Conservation (phyloP, 352 stramenopile species). For the Phytophthora pisi region DNA sequence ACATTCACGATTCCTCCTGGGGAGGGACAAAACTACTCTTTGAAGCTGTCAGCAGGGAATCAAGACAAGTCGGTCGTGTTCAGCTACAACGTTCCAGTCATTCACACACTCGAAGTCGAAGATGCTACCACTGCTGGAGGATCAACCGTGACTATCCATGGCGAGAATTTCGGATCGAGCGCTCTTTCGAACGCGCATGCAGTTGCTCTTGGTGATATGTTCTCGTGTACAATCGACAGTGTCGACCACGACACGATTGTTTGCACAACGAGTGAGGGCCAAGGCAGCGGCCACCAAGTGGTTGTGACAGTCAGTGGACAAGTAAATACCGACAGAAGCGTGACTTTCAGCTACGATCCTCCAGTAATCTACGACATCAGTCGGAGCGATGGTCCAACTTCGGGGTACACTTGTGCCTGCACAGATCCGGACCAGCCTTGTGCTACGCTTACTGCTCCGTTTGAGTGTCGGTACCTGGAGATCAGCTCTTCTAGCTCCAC, state of each 20-base stretch:
- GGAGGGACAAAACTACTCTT: slow-evolving; percentile 43
- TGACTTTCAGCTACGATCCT: slow-evolving; percentile 49
- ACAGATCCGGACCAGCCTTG: slow-evolving; percentile 44
- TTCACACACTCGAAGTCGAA: slow-evolving; percentile 38
- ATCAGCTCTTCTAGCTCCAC: slow-evolving; percentile 15
- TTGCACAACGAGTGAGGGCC: slow-evolving; percentile 48
- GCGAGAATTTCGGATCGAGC: slow-evolving; percentile 55
- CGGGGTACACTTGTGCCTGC: slow-evolving; percentile 60
- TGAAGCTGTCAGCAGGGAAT: slow-evolving; percentile 51
- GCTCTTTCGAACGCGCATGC: slow-evolving; percentile 43
- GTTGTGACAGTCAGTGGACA: slow-evolving; percentile 51
- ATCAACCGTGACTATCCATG: slow-evolving; percentile 49
- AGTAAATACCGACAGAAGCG: slow-evolving; percentile 20
- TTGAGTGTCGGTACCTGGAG: slow-evolving; percentile 46
- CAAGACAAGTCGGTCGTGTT: slow-evolving; percentile 48
- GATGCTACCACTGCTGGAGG: slow-evolving; percentile 50
- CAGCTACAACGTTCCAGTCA: slow-evolving; percentile 54
- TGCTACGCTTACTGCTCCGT: slow-evolving; percentile 43
- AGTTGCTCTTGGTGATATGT: slow-evolving; percentile 34
- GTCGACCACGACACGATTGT: slow-evolving; percentile 43
- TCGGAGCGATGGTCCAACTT: slow-evolving; percentile 45
- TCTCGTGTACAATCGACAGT: slow-evolving; percentile 43
- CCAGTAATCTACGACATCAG: slow-evolving; percentile 52
- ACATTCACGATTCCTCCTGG: slow-evolving; percentile 54
- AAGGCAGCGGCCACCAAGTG: slow-evolving; percentile 43